These are phyloP conservation scores for Leucogyrophana mollusca DNA, from an alignment of 768 basidiomycete genomes.

Conservation along the genomic window DNA sequence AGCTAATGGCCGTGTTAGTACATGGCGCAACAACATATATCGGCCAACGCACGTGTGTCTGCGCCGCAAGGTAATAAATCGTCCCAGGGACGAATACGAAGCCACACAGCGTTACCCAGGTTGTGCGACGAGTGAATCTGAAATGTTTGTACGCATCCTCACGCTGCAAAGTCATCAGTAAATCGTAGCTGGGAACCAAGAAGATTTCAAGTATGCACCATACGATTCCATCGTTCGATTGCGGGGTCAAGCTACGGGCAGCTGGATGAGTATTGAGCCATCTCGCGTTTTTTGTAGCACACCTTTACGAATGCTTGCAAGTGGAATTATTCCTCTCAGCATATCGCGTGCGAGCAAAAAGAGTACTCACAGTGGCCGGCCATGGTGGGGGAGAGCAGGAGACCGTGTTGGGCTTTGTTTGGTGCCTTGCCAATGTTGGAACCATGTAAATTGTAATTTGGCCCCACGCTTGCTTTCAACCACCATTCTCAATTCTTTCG, in stretches of 20 bases:
- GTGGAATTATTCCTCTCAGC: constrained; percentile 4
- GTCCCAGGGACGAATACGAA: constrained; percentile 63
- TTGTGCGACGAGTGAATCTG: constrained; percentile 70
- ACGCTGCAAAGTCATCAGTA: constrained; percentile 47
- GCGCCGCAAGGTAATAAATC: constrained; percentile 43
- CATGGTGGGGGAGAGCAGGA: constrained; percentile 41
- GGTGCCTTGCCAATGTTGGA: too few relatives aligned
- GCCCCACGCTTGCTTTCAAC: constrained; percentile 16
- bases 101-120: constrained; percentile 60
- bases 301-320: constrained; percentile 63
- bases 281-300: constrained; percentile 1
- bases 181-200: not conserved
- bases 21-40: constrained; percentile 15
- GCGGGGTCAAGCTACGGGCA: constrained; percentile 48
- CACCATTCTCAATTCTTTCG: constrained; percentile 13
- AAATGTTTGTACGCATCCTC: constrained; percentile 85
- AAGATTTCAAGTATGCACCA: constrained; percentile 42
- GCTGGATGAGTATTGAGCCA: constrained; percentile 5
- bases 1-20: constrained; percentile 31
- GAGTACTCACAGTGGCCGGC: constrained; percentile 60
- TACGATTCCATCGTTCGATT: constrained; percentile 59
- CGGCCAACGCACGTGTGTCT: constrained; percentile 34
- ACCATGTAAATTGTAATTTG: not conserved
- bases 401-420: constrained; percentile 30
- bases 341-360: not conserved